A percentile compares a stretch with the other conserved stretches of the same genome.
Evolutionary conservation across 2,329 filamentous ascomycete genomes (phyloP).

Genomic region (Pseudogymnoascus destructans): DNA sequence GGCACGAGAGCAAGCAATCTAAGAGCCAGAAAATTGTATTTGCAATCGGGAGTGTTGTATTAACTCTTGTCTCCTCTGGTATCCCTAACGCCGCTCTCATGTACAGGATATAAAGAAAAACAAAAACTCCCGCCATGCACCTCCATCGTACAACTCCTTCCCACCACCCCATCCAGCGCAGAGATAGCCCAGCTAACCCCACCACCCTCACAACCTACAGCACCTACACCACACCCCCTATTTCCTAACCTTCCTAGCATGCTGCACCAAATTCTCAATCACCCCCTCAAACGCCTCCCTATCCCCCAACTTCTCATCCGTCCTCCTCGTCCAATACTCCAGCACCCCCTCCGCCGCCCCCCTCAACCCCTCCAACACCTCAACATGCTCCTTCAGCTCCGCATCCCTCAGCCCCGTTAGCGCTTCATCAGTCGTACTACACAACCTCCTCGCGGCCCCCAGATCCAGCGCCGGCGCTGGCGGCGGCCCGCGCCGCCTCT

Average conservation of each 20-base stretch:
- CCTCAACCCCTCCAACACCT: conserved; percentile 54
- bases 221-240: conserved; percentile 26
- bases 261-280: conserved; percentile 90
- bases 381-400: conserved; percentile 62
- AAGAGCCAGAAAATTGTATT: neutral
- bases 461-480: conserved; percentile 67
- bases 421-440: conserved; percentile 73
- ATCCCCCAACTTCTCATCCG: conserved; percentile 78
- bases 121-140: neutral
- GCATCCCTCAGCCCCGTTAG: conserved; percentile 63
- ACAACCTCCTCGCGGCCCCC: conserved; percentile 63
- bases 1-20: neutral
- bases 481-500: conserved; percentile 42
- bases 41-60: neutral
- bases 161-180: neutral
- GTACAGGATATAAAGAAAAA: neutral
- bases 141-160: neutral
- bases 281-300: conserved; percentile 91
- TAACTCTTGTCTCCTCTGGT: neutral
- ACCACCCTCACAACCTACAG: no score
- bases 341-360: conserved; percentile 62
- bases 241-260: conserved; percentile 74
- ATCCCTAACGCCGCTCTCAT: neutral
- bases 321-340: conserved; percentile 76
- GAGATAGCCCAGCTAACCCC: neutral